Conservation (phyloP, 805 yeast species). For the Spathaspora hagerdaliae region DNA sequence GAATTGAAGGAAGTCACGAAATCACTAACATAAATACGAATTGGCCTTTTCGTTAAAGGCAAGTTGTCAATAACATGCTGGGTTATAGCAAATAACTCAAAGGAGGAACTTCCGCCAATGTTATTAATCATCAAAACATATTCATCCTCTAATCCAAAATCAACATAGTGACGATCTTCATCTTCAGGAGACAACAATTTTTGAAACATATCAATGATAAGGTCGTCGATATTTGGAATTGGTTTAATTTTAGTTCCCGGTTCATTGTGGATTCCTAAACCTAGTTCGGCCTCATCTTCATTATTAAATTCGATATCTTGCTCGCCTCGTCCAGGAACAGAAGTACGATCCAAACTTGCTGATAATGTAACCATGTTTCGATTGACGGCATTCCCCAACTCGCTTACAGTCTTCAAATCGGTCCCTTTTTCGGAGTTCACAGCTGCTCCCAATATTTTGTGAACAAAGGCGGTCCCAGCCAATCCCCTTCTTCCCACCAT, state of each 20-base stretch:
- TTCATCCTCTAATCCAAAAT: slow-evolving; percentile 60
- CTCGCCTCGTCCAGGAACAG: slow-evolving; percentile 71
- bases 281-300: slow-evolving; percentile 74
- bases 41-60: slow-evolving; percentile 56
- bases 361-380: slow-evolving; percentile 79
- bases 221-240: slow-evolving; percentile 65
- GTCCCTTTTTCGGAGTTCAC: slow-evolving; percentile 1
- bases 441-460: slow-evolving; percentile 79
- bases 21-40: slow-evolving; percentile 68
- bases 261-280: slow-evolving; percentile 95
- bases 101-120: slow-evolving; percentile 82
- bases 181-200: slow-evolving; percentile 62
- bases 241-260: slow-evolving; percentile 68
- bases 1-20: slow-evolving; percentile 88
- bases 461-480: slow-evolving; percentile 87
- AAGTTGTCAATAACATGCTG: slow-evolving; percentile 53
- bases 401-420: slow-evolving; percentile 47
- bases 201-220: slow-evolving; percentile 54
- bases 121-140: slow-evolving; percentile 74
- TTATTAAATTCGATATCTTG: slow-evolving; percentile 45
- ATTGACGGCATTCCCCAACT: slow-evolving; percentile 58
- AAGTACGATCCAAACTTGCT: slow-evolving; percentile 83
- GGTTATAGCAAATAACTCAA: slow-evolving; percentile 73
- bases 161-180: slow-evolving; percentile 75
- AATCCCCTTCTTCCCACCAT: slow-evolving; percentile 93